These are phyloP conservation scores for Cornus suecica DNA, from an alignment of 148 eudicot species.

Conservation along the genomic window DNA sequence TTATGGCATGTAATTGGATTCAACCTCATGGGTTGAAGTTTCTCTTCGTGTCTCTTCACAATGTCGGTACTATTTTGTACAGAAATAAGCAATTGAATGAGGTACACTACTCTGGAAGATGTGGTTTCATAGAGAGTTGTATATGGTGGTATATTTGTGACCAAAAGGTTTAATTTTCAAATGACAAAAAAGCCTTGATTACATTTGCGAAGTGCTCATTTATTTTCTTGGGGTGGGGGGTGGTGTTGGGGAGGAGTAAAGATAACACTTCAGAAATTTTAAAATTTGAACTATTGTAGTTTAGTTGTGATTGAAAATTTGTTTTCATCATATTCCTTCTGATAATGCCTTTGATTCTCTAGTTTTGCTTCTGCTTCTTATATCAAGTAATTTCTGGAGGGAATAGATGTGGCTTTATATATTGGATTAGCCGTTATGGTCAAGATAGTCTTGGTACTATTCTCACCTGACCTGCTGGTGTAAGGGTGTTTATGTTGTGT, in stretches of 20 bases:
- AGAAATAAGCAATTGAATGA: constrained; percentile 47
- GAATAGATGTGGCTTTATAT: not conserved
- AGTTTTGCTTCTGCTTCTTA: not conserved
- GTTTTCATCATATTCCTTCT: not conserved
- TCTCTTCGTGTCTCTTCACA: constrained; percentile 58
- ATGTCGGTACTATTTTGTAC: constrained; percentile 54
- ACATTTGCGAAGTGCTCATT: no score
- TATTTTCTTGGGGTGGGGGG: no score
- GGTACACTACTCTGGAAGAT: constrained; percentile 37
- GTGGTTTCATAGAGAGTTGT: not conserved
- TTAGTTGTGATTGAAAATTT: not conserved
- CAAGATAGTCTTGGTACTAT: not conserved
- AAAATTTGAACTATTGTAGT: not conserved
- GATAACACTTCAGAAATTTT: not conserved
- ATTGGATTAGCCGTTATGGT: not conserved
- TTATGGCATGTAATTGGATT: constrained; percentile 56
- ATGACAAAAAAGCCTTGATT: not conserved
- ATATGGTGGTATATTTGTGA: not conserved
- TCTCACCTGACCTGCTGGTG: not conserved
- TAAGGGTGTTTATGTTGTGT: not conserved
- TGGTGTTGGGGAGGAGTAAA: no score
- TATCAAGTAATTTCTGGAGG: not conserved
- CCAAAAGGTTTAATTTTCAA: not conserved
- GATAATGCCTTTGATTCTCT: not conserved
- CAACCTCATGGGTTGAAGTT: constrained; percentile 51